Evolutionary conservation across 2,329 filamentous ascomycete genomes (phyloP).

Genomic region (Sclerotinia minor): DNA sequence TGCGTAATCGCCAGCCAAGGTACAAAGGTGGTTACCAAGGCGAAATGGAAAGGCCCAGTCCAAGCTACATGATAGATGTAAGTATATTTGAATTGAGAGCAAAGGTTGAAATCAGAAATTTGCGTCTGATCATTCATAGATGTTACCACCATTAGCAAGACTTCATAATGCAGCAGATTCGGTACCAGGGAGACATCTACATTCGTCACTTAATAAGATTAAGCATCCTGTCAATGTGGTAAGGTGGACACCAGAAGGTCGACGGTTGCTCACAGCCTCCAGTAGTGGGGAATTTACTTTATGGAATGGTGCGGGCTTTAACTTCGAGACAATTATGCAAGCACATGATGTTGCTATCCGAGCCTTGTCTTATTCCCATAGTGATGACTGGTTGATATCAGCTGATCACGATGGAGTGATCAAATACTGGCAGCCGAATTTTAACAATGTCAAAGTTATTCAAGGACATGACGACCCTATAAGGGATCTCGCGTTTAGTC

Average conservation of each 20-base stretch:
- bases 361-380: slow-evolving; percentile 85
- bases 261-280: slow-evolving; percentile 85
- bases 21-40: slow-evolving; percentile 71
- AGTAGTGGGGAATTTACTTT: slow-evolving; percentile 97
- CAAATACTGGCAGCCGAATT: slow-evolving; percentile 99
- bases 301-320: slow-evolving; percentile 99
- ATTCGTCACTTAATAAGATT: slow-evolving; percentile 98
- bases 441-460: slow-evolving; percentile 97
- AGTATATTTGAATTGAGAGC: slow-evolving; percentile 42
- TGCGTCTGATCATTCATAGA: slow-evolving; percentile 51
- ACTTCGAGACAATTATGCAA: slow-evolving; percentile 99
- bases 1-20: slow-evolving; percentile 75
- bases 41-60: slow-evolving; percentile 80
- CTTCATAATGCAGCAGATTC: slow-evolving; percentile 76
- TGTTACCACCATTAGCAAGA: slow-evolving; percentile 81
- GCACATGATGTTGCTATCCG: slow-evolving; percentile 88
- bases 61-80: slow-evolving; percentile 88
- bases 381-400: slow-evolving; percentile 94
- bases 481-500: slow-evolving; percentile 87
- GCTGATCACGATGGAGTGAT: slow-evolving; percentile 92
- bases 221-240: slow-evolving; percentile 97
- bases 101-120: not conserved
- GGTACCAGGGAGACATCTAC: slow-evolving; percentile 90
- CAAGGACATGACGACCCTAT: slow-evolving; percentile 88
- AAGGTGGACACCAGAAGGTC: slow-evolving; percentile 94